Percentiles rank a stretch among this genome's conserved stretches.
These are phyloP conservation scores for Colletotrichum chlorophyti DNA, from an alignment of 2,329 filamentous ascomycete genomes.

Conservation along the genomic window DNA sequence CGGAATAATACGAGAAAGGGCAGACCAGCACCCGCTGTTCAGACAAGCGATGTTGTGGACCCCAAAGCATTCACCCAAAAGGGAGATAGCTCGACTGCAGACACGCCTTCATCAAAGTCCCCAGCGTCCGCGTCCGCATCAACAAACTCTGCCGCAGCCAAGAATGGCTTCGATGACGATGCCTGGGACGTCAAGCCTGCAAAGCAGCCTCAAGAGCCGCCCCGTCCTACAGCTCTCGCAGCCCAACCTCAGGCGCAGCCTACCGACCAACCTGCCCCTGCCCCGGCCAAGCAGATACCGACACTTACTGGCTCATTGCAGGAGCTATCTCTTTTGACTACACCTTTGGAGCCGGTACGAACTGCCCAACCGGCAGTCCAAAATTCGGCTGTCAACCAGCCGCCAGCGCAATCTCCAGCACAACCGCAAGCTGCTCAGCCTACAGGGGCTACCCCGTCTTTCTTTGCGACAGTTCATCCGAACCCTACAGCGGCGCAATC, in stretches of 20 bases:
- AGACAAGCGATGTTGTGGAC: slow-evolving; percentile 86
- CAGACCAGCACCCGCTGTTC: slow-evolving; percentile 83
- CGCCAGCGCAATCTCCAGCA: slow-evolving; percentile 40
- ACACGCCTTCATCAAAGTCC: slow-evolving; percentile 34
- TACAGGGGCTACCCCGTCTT: slow-evolving; percentile 63
- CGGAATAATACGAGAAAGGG: slow-evolving; percentile 95
- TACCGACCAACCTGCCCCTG: slow-evolving; percentile 40
- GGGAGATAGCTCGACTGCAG: slow-evolving; percentile 51
- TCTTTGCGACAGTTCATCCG: slow-evolving; percentile 54
- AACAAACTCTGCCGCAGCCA: slow-evolving; percentile 6
- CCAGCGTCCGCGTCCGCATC: slow-evolving; percentile 7
- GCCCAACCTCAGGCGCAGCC: too few species aligned
- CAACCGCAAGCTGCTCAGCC: slow-evolving; percentile 51
- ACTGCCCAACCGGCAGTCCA: slow-evolving; percentile 35
- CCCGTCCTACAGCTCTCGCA: slow-evolving; percentile 43
- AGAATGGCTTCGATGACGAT: slow-evolving; percentile 85
- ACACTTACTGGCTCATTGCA: slow-evolving; percentile 72
- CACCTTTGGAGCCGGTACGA: slow-evolving; percentile 57
- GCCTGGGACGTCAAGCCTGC: slow-evolving; percentile 95
- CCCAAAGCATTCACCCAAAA: slow-evolving; percentile 81
- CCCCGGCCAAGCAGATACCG: slow-evolving; percentile 44
- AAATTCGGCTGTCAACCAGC: slow-evolving; percentile 39
- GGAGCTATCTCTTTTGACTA: slow-evolving; percentile 60
- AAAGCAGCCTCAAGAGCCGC: slow-evolving; percentile 56
- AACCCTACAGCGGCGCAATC: slow-evolving; percentile 21